Percentiles rank a stretch among this genome's conserved stretches.
Evolutionary conservation across 179 eudicot genomes (phyloP).

Genomic region (Patellifolia procumbens): DNA sequence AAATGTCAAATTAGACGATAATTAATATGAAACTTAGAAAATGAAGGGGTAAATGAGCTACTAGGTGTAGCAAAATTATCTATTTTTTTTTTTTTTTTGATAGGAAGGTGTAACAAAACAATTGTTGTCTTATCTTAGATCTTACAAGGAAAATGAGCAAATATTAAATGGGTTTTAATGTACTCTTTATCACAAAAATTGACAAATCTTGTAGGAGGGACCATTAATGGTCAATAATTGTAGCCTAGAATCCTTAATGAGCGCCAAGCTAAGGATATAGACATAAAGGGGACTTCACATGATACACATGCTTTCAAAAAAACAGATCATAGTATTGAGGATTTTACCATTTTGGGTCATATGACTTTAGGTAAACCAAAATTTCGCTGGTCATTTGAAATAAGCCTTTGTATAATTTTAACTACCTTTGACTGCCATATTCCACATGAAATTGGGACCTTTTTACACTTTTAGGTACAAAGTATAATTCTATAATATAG

Average conservation of each 20-base stretch:
- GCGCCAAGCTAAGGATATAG: conserved; percentile 9
- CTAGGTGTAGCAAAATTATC: too few relatives aligned
- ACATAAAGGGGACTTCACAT: conserved; percentile 14
- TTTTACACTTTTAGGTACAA: not conserved
- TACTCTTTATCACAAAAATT: not conserved
- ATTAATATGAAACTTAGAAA: too few relatives aligned
- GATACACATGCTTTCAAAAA: conserved; percentile 25
- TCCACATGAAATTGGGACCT: conserved; percentile 11
- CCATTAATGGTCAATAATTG: conserved; percentile 6
- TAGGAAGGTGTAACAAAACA: not conserved
- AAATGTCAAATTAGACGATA: too few relatives aligned
- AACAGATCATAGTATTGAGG: not conserved
- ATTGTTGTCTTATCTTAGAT: not conserved
- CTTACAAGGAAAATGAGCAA: not conserved
- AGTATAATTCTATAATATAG: not conserved
- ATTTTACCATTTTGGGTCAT: conserved; percentile 16
- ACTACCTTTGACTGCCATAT: conserved; percentile 24
- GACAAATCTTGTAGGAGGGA: not conserved
- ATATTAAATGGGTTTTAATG: not conserved
- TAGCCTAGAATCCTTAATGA: conserved; percentile 9
- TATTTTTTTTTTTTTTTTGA: too few relatives aligned
- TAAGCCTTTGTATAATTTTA: conserved; percentile 15
- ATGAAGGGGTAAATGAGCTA: too few relatives aligned
- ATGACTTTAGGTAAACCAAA: not conserved
- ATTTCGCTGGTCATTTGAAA: conserved; percentile 2